Percentiles rank a stretch among this genome's conserved stretches.
Evolutionary conservation across 352 stramenopile genomes (phyloP).

Genomic region (Phytophthora ohioensis): DNA sequence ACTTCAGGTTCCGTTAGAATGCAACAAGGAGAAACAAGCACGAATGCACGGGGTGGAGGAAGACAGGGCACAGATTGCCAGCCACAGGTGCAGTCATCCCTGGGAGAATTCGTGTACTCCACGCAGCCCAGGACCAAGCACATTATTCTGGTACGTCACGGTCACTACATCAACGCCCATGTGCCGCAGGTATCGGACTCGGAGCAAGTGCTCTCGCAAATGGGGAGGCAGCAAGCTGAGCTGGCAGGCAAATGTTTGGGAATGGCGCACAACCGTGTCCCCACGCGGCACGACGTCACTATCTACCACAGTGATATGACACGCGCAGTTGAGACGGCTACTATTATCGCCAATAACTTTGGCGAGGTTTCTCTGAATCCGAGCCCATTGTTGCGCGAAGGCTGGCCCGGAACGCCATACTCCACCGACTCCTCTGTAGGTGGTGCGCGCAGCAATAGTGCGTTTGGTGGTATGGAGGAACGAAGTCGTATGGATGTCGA

Average conservation of each 20-base stretch:
- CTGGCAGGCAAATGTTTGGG: constrained; percentile 78
- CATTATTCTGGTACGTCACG: constrained; percentile 81
- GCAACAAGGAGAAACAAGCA: background rate
- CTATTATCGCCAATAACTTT: constrained; percentile 67
- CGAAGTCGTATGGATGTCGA: constrained; percentile 54
- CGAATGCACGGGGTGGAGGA: background rate
- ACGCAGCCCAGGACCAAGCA: constrained; percentile 71
- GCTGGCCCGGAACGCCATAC: constrained; percentile 79
- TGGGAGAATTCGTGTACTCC: constrained; percentile 60
- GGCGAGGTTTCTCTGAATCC: constrained; percentile 44
- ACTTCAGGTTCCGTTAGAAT: background rate
- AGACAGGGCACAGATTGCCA: constrained; percentile 2
- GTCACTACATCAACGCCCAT: constrained; percentile 86
- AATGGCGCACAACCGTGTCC: constrained; percentile 58
- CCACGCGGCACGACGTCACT: constrained; percentile 63
- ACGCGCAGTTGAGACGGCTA: constrained; percentile 77
- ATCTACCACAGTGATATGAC: constrained; percentile 83
- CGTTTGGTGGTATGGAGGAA: constrained; percentile 37
- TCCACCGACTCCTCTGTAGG: constrained; percentile 37
- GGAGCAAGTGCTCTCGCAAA: constrained; percentile 83
- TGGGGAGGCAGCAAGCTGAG: constrained; percentile 77
- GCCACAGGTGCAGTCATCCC: constrained; percentile 29
- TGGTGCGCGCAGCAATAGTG: constrained; percentile 32
- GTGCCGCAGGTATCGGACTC: constrained; percentile 60
- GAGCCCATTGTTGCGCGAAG: constrained; percentile 74